phyloP scores from a whole-genome alignment of 176 grass and related monocot genomes.

The Oryza coarctata region DNA sequence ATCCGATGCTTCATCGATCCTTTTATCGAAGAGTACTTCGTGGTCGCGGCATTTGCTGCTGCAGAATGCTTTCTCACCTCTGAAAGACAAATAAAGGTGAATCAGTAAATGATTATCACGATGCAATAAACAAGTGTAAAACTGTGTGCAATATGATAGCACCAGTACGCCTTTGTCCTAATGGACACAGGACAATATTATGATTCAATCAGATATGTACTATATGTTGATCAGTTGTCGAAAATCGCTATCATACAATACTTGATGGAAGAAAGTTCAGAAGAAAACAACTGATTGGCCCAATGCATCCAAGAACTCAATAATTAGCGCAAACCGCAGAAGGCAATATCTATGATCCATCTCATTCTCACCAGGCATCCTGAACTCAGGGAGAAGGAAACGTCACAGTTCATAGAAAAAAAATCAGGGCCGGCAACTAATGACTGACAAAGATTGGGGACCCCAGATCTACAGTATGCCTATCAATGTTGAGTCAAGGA shows the following conservation, averaged over 20 bases:
- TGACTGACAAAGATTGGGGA: conserved; percentile 44
- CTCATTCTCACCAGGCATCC: conserved; percentile 29
- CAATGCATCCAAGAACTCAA: conserved; percentile 26
- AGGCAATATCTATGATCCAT: conserved; percentile 30
- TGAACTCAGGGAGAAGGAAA: conserved; percentile 27
- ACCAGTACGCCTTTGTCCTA: background rate
- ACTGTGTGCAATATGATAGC: background rate
- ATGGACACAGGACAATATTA: background rate
- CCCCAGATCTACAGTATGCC: conserved; percentile 29
- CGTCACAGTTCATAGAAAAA: conserved; percentile 31
- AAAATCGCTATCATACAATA: conserved; percentile 5
- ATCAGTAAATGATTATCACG: conserved; percentile 4
- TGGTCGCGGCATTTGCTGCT: background rate
- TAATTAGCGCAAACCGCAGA: conserved; percentile 10
- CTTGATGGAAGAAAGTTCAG: conserved; percentile 7
- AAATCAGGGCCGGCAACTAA: conserved; percentile 32
- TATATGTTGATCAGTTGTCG: background rate
- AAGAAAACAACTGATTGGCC: conserved; percentile 7
- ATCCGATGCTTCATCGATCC: background rate
- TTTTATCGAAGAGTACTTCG: background rate
- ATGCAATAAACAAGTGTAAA: background rate
- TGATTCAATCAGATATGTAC: background rate
- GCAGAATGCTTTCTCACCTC: background rate
- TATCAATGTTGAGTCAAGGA: conserved; percentile 26
- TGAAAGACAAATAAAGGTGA: conserved; percentile 2